These are phyloP conservation scores for Erysimum cheiri DNA, from an alignment of 441 rosid genomes.

Conservation along the genomic window DNA sequence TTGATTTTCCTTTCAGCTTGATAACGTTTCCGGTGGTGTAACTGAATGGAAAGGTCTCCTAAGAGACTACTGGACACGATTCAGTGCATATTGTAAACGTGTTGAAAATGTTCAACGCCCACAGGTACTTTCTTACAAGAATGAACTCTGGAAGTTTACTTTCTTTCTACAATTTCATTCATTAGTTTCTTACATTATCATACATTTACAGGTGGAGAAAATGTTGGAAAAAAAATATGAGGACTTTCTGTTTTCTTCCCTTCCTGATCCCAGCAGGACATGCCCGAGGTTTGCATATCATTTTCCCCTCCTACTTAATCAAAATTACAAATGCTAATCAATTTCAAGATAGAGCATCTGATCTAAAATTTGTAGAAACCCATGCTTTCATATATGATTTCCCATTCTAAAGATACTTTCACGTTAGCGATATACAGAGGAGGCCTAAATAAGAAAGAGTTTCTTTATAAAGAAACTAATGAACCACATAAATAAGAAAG, in stretches of 20 bases:
- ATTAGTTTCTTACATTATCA: slow-evolving; percentile 19
- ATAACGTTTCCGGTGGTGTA: slow-evolving; percentile 94
- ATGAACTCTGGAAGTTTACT: slow-evolving; percentile 31
- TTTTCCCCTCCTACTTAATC: slow-evolving; percentile 17
- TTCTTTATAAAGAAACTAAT: too few species aligned
- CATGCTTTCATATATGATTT: slow-evolving; percentile 2
- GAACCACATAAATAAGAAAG: slow-evolving; percentile 9
- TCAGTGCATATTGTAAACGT: slow-evolving; percentile 78
- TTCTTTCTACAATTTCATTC: slow-evolving; percentile 7
- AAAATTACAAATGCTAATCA: slow-evolving; percentile 26
- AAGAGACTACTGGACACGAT: slow-evolving; percentile 90
- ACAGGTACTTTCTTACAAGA: slow-evolving; percentile 62
- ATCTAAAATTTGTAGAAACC: slow-evolving; percentile 17
- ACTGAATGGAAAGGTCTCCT: slow-evolving; percentile 99
- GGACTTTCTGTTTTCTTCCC: slow-evolving; percentile 79
- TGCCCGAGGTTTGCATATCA: slow-evolving; percentile 78
- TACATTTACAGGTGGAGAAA: slow-evolving; percentile 84
- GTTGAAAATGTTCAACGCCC: slow-evolving; percentile 71
- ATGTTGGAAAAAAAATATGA: slow-evolving; percentile 90
- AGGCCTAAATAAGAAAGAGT: background rate
- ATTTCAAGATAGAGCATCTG: slow-evolving; percentile 14
- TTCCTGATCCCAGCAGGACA: slow-evolving; percentile 69
- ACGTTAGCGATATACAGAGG: slow-evolving; percentile 2
- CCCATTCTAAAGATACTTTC: slow-evolving; percentile 23
- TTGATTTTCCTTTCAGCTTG: slow-evolving; percentile 70